These are phyloP conservation scores for Penicillium pancosmium DNA, from an alignment of 495 filamentous ascomycete genomes.

Conservation along the genomic window DNA sequence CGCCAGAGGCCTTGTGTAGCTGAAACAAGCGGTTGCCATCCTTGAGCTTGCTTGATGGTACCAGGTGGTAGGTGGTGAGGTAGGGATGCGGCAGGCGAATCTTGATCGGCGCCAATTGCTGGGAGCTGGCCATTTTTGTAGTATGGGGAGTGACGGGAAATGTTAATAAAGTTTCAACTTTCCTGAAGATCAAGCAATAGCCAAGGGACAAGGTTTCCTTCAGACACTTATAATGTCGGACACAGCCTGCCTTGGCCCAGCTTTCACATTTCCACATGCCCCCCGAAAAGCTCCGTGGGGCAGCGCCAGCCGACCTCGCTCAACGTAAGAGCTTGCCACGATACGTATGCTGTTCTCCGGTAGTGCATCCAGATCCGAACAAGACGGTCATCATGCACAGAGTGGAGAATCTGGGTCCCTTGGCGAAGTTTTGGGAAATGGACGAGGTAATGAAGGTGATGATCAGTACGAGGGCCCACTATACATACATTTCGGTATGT, in stretches of 20 bases:
- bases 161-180: background rate
- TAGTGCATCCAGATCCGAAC: background rate
- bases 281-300: constrained; percentile 14
- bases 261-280: no score
- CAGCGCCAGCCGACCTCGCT: constrained; percentile 13
- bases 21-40: constrained; percentile 7
- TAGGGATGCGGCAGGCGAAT: constrained; percentile 22
- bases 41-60: constrained; percentile 6
- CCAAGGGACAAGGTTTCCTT: background rate
- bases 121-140: background rate
- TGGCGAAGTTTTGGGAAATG: background rate
- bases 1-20: constrained; percentile 8
- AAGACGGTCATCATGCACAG: background rate
- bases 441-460: background rate
- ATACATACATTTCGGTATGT: background rate
- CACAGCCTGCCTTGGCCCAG: background rate
- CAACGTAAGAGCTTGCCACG: background rate
- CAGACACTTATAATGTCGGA: constrained; percentile 5
- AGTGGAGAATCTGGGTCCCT: background rate
- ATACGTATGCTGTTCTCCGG: background rate
- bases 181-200: background rate
- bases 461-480: constrained; percentile 2
- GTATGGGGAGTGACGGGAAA: background rate
- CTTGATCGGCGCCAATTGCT: constrained; percentile 13
- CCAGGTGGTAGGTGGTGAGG: constrained; percentile 18